These are phyloP conservation scores for Hypsizygus ulmarius DNA, from an alignment of 1,284 basidiomycete genomes.

Conservation along the genomic window DNA sequence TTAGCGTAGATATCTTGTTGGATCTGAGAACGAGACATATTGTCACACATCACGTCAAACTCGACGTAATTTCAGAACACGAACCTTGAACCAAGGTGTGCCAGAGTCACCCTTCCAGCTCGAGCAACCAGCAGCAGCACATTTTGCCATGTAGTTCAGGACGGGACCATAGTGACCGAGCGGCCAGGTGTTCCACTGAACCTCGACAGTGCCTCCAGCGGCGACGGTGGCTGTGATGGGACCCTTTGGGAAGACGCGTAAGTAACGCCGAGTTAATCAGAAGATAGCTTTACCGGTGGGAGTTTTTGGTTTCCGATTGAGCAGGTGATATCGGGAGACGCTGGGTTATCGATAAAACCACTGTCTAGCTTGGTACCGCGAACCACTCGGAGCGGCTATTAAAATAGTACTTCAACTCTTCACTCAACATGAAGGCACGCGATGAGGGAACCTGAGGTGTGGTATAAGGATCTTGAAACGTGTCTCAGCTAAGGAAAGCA, in stretches of 20 bases:
- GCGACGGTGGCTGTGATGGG: conserved; percentile 32
- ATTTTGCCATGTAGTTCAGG: conserved; percentile 37
- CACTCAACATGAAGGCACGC: no score
- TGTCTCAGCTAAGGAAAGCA: not conserved
- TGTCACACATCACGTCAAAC: not conserved
- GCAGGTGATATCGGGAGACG: conserved; percentile 34
- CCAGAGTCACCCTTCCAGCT: conserved; percentile 33
- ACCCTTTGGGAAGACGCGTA: conserved; percentile 21
- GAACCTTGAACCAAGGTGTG: conserved; percentile 37
- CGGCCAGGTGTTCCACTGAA: conserved; percentile 38
- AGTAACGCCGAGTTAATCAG: not conserved
- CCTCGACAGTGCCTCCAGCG: conserved; percentile 30
- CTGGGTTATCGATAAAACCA: conserved; percentile 31
- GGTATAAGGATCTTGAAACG: conserved; percentile 27
- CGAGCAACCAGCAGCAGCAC: conserved; percentile 31
- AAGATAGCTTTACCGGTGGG: conserved; percentile 25
- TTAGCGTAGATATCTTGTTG: conserved; percentile 33
- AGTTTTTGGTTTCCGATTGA: conserved; percentile 35
- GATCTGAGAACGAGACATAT: conserved; percentile 21
- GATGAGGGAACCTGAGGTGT: conserved; percentile 27
- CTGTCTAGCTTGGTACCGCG: conserved; percentile 34
- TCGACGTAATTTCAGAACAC: not conserved
- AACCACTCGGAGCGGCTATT: conserved; percentile 30
- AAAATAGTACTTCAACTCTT: not conserved
- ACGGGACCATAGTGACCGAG: conserved; percentile 36